Conservation (phyloP, 306 rosid species). For the Corylus avellana region DNA sequence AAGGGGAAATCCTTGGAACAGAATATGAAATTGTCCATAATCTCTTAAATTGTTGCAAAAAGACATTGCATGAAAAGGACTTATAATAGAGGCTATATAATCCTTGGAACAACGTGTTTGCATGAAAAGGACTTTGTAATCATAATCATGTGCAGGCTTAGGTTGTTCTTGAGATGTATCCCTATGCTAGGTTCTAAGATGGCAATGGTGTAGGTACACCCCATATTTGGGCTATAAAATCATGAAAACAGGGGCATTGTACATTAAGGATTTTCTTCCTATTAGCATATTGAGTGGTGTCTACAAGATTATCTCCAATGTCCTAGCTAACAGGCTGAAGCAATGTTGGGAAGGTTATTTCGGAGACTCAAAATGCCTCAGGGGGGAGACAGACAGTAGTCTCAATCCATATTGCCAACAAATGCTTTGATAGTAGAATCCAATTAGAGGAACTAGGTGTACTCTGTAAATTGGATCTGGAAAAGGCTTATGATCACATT, state of each 20-base stretch:
- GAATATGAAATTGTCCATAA: not conserved
- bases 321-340: too few relatives aligned
- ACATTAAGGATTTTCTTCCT: too few relatives aligned
- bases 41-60: not conserved
- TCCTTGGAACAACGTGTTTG: not conserved
- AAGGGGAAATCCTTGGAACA: not conserved
- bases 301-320: too few relatives aligned
- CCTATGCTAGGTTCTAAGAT: not conserved
- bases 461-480: too few relatives aligned
- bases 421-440: too few relatives aligned
- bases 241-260: not conserved
- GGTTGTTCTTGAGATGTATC: not conserved
- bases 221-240: not conserved
- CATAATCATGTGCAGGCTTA: not conserved
- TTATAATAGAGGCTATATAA: not conserved
- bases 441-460: too few relatives aligned
- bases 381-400: too few relatives aligned
- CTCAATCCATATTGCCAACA: too few relatives aligned
- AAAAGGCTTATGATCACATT: too few relatives aligned
- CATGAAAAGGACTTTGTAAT: not conserved
- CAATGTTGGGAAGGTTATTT: too few relatives aligned
- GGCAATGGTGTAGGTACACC: not conserved
- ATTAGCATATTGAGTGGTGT: too few relatives aligned
- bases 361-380: too few relatives aligned
- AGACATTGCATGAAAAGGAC: not conserved